Evolutionary conservation across 805 yeast species (phyloP), one percentile per base, ranked within the genome.

Genomic region (Candida coleopterorum): DNA sequence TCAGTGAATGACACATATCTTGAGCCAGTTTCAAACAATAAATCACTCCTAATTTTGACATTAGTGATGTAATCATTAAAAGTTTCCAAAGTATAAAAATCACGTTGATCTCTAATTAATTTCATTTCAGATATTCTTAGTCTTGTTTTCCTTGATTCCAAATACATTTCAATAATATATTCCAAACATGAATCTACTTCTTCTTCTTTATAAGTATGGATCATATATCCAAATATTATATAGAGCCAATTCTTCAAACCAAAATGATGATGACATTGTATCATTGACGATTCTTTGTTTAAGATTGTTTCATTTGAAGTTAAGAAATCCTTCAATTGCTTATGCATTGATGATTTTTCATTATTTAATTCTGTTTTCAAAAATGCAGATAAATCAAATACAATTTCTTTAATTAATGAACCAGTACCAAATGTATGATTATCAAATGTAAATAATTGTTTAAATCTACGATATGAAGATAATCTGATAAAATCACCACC

Each of bases 351-450:
- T 17, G 49, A 34, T 20, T 32, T 36, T 15, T 35, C 34, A 16
- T 42, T 40, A 17, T 29, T 29, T 34, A 61, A 49, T 28, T 61
- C 66, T 20, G 49, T 34, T 38, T 55, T 56, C 18, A 64, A 48
- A 35, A 59, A 62, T 21, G 56, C 49, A 16, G 62, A 47, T 37
- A 63, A 47, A 31, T 61, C 68, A 29, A 47, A 49, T 6, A 64
- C 68, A 11, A 60, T 44, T 15, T 49, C 48, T 45, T 64, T 64
- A 31, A 63, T 44, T 3, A 51, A 35, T 3, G 64, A 60, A 0
- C 68, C 67, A 5, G 66, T 62, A 4, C 53, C 57, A 25, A 51
- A 36, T 3, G 64, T 59, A 0, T 66, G 65, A 4, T 66, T 62
- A 6, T 52, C 55, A 18, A 49, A 43, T 8, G 50, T 46, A 9